phyloP scores from a whole-genome alignment of 805 yeast genomes.

The Metschnikowia cerradonensis region DNA sequence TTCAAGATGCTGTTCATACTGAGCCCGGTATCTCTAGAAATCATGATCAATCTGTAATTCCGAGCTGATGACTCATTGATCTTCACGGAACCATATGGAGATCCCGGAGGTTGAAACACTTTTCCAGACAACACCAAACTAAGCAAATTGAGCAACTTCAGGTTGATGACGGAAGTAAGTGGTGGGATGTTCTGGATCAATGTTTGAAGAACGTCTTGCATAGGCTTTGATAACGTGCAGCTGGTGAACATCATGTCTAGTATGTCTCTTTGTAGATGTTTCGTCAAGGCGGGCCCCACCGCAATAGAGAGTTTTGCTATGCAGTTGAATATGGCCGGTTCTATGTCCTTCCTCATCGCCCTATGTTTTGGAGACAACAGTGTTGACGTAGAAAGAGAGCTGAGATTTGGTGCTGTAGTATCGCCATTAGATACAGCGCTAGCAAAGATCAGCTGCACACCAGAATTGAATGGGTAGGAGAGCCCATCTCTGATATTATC shows the following conservation, averaged over 20 bases:
- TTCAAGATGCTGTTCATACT: slow-evolving; percentile 32
- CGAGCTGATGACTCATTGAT: slow-evolving; percentile 66
- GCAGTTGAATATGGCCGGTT: slow-evolving; percentile 84
- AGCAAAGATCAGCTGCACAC: slow-evolving; percentile 38
- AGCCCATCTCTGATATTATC: slow-evolving; percentile 80
- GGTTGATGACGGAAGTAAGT: slow-evolving; percentile 66
- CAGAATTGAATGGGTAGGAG: slow-evolving; percentile 29
- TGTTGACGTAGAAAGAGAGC: slow-evolving; percentile 24
- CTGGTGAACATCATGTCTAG: slow-evolving; percentile 68
- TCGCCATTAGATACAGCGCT: slow-evolving; percentile 33
- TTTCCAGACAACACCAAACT: slow-evolving; percentile 79
- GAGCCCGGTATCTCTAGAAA: slow-evolving; percentile 60
- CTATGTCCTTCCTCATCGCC: slow-evolving; percentile 62
- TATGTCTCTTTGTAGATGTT: slow-evolving; percentile 78
- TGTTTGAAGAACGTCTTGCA: slow-evolving; percentile 69
- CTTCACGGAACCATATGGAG: slow-evolving; percentile 62
- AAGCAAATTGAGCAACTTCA: slow-evolving; percentile 63
- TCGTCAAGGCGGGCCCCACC: slow-evolving; percentile 89
- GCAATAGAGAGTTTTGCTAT: slow-evolving; percentile 82
- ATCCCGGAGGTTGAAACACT: slow-evolving; percentile 78
- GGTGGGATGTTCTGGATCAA: slow-evolving; percentile 76
- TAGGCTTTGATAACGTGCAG: slow-evolving; percentile 78
- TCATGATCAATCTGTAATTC: slow-evolving; percentile 72
- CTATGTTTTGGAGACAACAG: slow-evolving; percentile 49
- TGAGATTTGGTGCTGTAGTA: slow-evolving; percentile 19